phyloP scores from a whole-genome alignment of 169 alveolate genomes.

The Plasmodium malariae region DNA sequence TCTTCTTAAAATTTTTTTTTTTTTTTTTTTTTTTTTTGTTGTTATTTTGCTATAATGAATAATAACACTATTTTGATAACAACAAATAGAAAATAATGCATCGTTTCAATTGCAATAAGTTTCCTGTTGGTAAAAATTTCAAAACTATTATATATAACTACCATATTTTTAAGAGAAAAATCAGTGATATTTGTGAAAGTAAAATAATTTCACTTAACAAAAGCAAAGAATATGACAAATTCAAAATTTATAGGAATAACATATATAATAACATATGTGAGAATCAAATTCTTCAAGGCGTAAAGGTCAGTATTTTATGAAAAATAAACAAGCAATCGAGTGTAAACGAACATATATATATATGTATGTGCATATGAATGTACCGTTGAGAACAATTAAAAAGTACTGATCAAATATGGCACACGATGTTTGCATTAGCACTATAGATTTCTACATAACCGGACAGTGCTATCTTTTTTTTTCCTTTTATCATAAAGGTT shows the following conservation, averaged over 20 bases:
- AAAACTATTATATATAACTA: slow-evolving; percentile 10
- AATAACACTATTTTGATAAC: too few species aligned
- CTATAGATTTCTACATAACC: too few species aligned
- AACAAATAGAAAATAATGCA: slow-evolving; percentile 45
- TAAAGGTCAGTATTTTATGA: slow-evolving; percentile 41
- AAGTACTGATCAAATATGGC: too few species aligned
- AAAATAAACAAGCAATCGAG: slow-evolving; percentile 14
- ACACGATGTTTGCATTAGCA: too few species aligned
- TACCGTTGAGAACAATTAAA: too few species aligned
- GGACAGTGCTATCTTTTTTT: too few species aligned
- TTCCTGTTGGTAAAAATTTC: slow-evolving; percentile 26
- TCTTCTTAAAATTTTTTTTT: too few species aligned
- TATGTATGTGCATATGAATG: background rate
- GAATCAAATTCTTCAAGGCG: slow-evolving; percentile 72
- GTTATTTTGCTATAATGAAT: too few species aligned
- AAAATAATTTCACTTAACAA: slow-evolving; percentile 62
- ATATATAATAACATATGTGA: slow-evolving; percentile 51
- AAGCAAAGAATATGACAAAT: slow-evolving; percentile 71
- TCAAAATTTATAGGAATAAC: slow-evolving; percentile 49
- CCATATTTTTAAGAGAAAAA: slow-evolving; percentile 39
- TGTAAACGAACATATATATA: background rate
- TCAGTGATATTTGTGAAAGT: slow-evolving; percentile 75
- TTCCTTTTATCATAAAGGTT: too few species aligned
- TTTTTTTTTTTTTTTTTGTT: too few species aligned
- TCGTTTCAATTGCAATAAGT: slow-evolving; percentile 8